Conservation (phyloP, 345 rosid genomes). For the Euphorbia lathyris region DNA sequence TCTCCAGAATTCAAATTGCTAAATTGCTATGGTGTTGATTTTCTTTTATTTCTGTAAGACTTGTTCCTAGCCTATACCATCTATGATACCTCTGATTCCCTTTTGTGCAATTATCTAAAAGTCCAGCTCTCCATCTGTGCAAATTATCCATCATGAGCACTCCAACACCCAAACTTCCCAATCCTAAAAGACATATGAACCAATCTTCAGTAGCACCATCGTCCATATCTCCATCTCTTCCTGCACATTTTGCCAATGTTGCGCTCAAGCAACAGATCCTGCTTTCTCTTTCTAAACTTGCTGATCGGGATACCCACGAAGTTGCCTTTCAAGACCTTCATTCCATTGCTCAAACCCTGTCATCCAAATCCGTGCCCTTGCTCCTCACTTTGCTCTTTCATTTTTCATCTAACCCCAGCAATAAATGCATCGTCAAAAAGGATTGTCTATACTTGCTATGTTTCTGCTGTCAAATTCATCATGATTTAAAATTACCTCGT, state of each 20-base stretch:
- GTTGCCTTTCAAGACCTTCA: constrained; percentile 18
- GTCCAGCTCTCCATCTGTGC: not conserved
- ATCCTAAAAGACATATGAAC: constrained; percentile 1
- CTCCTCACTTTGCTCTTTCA: constrained; percentile 18
- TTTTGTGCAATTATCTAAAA: not conserved
- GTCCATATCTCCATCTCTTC: constrained; percentile 4
- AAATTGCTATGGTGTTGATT: not conserved
- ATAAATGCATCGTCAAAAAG: constrained; percentile 16
- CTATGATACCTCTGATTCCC: not conserved
- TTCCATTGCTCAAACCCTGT: constrained; percentile 5
- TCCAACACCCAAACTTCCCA: not conserved
- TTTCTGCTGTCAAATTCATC: constrained; percentile 17
- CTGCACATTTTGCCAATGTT: constrained; percentile 17
- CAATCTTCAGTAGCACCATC: constrained; percentile 7
- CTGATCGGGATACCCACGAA: constrained; percentile 22
- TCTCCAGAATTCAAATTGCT: not conserved
- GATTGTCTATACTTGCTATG: constrained; percentile 16
- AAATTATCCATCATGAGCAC: constrained; percentile 4
- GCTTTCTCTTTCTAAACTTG: constrained; percentile 23
- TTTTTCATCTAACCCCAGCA: constrained; percentile 16
- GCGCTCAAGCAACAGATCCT: constrained; percentile 18
- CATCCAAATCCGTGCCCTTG: constrained; percentile 14
- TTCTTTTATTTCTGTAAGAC: not conserved
- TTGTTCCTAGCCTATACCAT: not conserved
- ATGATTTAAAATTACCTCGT: constrained; percentile 6